Evolutionary conservation across 108 stramenopile genomes (phyloP).

Genomic region (Cyclotella choctawhatcheeana): DNA sequence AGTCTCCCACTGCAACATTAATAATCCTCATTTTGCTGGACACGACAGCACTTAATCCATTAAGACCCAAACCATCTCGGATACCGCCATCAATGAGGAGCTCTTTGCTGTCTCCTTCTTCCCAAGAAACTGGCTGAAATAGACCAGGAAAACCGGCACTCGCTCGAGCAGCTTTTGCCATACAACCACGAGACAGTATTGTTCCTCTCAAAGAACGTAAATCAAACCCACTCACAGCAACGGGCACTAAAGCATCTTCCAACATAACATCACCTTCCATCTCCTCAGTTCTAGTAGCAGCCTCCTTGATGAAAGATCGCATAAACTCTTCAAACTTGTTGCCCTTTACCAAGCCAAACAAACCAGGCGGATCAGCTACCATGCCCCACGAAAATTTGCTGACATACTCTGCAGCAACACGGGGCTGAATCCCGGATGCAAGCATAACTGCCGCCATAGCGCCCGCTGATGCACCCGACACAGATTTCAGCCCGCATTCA

Average conservation of each 20-base stretch:
- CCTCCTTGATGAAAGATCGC: slow-evolving; percentile 29
- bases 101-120: slow-evolving; percentile 13
- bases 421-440: slow-evolving; percentile 67
- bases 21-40: slow-evolving; percentile 55
- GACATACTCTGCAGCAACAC: slow-evolving; percentile 60
- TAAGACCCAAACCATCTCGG: slow-evolving; percentile 62
- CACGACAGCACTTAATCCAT: slow-evolving; percentile 45
- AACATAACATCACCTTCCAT: slow-evolving; percentile 38
- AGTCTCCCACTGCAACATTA: slow-evolving; percentile 72
- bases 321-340: slow-evolving; percentile 72
- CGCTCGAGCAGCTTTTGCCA: slow-evolving; percentile 81
- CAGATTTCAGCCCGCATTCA: slow-evolving; percentile 43
- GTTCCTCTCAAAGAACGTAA: slow-evolving; percentile 52
- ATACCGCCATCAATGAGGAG: slow-evolving; percentile 79
- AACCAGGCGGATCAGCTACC: slow-evolving; percentile 69
- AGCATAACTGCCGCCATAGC: slow-evolving; percentile 86
- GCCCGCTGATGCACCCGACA: slow-evolving; percentile 80
- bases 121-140: slow-evolving; percentile 81
- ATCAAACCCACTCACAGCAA: slow-evolving; percentile 81
- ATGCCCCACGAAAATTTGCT: slow-evolving; percentile 52
- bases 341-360: slow-evolving; percentile 62
- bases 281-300: background rate
- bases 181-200: slow-evolving; percentile 60
- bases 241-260: slow-evolving; percentile 70
- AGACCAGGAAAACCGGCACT: slow-evolving; percentile 80